Percentiles rank a stretch among this genome's conserved stretches.
Conservation (phyloP, 768 basidiomycete genomes). For the Hemileccinum rubropunctum region DNA sequence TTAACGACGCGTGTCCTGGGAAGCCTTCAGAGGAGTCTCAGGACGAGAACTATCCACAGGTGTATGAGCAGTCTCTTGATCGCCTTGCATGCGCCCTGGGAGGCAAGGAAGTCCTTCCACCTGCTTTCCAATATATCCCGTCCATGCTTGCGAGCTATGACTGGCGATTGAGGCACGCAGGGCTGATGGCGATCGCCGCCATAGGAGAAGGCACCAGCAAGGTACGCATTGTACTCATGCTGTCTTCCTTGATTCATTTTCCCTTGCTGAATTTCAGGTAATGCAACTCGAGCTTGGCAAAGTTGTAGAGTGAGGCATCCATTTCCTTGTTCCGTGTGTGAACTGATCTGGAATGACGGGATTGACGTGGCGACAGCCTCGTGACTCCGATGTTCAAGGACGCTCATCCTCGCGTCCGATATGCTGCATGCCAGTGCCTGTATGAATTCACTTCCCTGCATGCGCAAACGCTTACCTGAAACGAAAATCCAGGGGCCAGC, state of each 20-base stretch:
- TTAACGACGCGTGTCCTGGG: slow-evolving; percentile 3
- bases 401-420: slow-evolving; percentile 68
- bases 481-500: slow-evolving; percentile 58
- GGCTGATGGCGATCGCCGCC: slow-evolving; percentile 81
- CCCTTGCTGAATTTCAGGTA: slow-evolving; percentile 38
- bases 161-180: slow-evolving; percentile 85
- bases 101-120: slow-evolving; percentile 70
- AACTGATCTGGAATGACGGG: not conserved
- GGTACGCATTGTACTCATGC: slow-evolving; percentile 31
- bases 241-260: not conserved
- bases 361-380: slow-evolving; percentile 41
- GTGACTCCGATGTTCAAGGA: slow-evolving; percentile 79
- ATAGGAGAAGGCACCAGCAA: slow-evolving; percentile 83
- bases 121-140: slow-evolving; percentile 80
- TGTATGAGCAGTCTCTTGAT: slow-evolving; percentile 84
- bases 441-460: slow-evolving; percentile 36
- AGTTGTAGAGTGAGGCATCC: slow-evolving; percentile 64
- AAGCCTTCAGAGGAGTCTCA: slow-evolving; percentile 65
- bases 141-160: slow-evolving; percentile 79
- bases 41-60: slow-evolving; percentile 62
- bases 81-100: slow-evolving; percentile 78
- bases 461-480: not conserved
- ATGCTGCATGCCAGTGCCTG: slow-evolving; percentile 85
- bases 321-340: not conserved
- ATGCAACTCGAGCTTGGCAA: slow-evolving; percentile 82